These are phyloP conservation scores for Parmelia sp. DNA, from an alignment of 495 filamentous ascomycete species.

Conservation along the genomic window DNA sequence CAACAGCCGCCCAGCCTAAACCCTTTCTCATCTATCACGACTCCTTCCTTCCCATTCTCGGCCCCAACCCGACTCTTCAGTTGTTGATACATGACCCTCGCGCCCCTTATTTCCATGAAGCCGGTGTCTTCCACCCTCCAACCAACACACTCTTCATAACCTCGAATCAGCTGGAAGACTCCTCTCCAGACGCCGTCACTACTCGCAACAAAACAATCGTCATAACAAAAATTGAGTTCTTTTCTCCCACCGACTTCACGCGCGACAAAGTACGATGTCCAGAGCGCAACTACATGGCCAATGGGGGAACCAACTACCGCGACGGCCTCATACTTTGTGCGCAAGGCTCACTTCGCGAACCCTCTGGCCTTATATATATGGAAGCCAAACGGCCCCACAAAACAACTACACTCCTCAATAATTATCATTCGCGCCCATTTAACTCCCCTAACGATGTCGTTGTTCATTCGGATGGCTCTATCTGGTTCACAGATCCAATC, in stretches of 20 bases:
- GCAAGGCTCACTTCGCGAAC: constrained; percentile 43
- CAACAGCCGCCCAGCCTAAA: constrained; percentile 25
- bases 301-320: constrained; percentile 46
- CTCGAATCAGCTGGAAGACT: constrained; percentile 37
- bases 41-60: constrained; percentile 32
- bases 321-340: constrained; percentile 44
- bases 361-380: constrained; percentile 45
- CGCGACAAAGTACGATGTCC: constrained; percentile 28
- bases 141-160: constrained; percentile 53
- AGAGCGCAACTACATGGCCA: constrained; percentile 47
- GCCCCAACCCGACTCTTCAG: constrained; percentile 30
- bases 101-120: constrained; percentile 54
- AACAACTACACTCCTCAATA: constrained; percentile 32
- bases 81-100: constrained; percentile 32
- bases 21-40: constrained; percentile 32
- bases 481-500: constrained; percentile 54
- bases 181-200: constrained; percentile 32
- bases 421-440: constrained; percentile 42
- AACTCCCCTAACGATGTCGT: constrained; percentile 45
- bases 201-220: constrained; percentile 31
- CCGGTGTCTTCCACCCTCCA: constrained; percentile 47
- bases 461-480: constrained; percentile 36
- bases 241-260: constrained; percentile 29
- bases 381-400: constrained; percentile 34
- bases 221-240: constrained; percentile 34